A percentile compares a stretch with the other conserved stretches of the same genome.
phyloP scores from a whole-genome alignment of 192 early-diverging fungal genomes.

The Cetraspora pellucida region DNA sequence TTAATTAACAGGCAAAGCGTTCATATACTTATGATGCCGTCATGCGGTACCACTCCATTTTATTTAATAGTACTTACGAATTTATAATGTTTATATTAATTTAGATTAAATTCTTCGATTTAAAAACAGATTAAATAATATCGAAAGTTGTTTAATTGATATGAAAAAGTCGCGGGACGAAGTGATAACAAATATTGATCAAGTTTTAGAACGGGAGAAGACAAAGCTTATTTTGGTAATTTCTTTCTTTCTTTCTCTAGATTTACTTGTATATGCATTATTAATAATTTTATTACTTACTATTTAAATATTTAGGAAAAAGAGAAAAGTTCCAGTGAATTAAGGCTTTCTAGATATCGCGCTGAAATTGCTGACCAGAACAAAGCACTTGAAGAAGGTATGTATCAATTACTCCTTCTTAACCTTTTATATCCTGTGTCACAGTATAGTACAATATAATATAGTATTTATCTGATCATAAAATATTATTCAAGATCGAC shows the following conservation, averaged over 20 bases:
- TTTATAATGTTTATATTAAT: neutral
- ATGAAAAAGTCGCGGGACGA: conserved; percentile 47
- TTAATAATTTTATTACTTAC: neutral
- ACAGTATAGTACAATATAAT: neutral
- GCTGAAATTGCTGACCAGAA: conserved; percentile 45
- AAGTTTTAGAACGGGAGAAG: conserved; percentile 42
- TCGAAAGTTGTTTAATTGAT: conserved; percentile 49
- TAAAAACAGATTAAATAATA: conserved; percentile 41
- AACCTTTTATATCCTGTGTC: neutral
- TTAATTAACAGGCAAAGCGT: conserved; percentile 40
- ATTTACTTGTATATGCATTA: neutral
- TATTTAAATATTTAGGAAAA: conserved; percentile 37
- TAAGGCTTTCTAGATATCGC: conserved; percentile 42
- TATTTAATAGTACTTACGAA: neutral
- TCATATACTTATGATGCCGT: conserved; percentile 59
- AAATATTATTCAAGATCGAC: conserved; percentile 37
- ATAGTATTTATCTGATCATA: neutral
- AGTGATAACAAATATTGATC: conserved; percentile 46
- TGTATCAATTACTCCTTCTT: neutral
- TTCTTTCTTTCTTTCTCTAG: neutral
- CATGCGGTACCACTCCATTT: conserved; percentile 38
- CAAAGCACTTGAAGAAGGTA: conserved; percentile 42
- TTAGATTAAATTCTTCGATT: neutral
- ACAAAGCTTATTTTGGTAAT: conserved; percentile 22
- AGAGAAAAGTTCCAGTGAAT: conserved; percentile 39